phyloP scores from a whole-genome alignment of 495 filamentous ascomycete species.

The Evernia prunastri region DNA sequence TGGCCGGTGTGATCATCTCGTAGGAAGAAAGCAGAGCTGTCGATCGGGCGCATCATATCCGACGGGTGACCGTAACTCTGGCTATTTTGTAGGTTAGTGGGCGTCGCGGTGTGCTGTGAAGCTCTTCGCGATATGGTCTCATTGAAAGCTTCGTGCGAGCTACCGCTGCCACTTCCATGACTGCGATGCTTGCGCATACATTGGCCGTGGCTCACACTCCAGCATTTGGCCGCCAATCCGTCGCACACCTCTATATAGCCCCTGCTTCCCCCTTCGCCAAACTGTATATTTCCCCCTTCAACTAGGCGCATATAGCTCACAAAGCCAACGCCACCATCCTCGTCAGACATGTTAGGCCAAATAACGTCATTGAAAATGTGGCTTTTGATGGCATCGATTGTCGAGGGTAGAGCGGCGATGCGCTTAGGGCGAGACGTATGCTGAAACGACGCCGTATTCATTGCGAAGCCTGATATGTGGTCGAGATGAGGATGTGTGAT shows the following conservation, averaged over 20 bases:
- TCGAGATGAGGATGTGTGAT: slow-evolving; percentile 95
- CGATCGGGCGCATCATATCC: slow-evolving; percentile 55
- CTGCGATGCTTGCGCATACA: slow-evolving; percentile 69
- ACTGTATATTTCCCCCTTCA: slow-evolving; percentile 75
- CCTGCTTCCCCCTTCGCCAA: slow-evolving; percentile 64
- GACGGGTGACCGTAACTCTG: slow-evolving; percentile 27
- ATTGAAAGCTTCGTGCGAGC: slow-evolving; percentile 26
- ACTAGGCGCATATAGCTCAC: slow-evolving; percentile 83
- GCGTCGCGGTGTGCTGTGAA: slow-evolving; percentile 19
- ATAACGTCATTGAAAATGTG: slow-evolving; percentile 98
- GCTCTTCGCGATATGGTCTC: slow-evolving; percentile 29
- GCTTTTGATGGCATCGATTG: slow-evolving; percentile 78
- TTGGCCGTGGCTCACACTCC: slow-evolving; percentile 77
- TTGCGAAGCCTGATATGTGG: slow-evolving; percentile 82
- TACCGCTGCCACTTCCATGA: slow-evolving; percentile 51
- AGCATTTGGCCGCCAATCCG: slow-evolving; percentile 69
- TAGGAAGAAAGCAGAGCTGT: slow-evolving; percentile 90
- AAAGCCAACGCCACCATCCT: slow-evolving; percentile 87
- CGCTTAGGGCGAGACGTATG: slow-evolving; percentile 69
- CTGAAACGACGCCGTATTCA: slow-evolving; percentile 80
- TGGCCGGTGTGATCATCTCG: slow-evolving; percentile 58
- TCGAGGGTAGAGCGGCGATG: slow-evolving; percentile 75
- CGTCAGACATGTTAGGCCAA: slow-evolving; percentile 95
- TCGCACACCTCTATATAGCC: slow-evolving; percentile 84
- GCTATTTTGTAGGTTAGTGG: slow-evolving; percentile 20